A percentile compares a stretch with the other conserved stretches of the same genome.
Evolutionary conservation across 805 yeast genomes (phyloP).

Genomic region (Yarrowia porcina): DNA sequence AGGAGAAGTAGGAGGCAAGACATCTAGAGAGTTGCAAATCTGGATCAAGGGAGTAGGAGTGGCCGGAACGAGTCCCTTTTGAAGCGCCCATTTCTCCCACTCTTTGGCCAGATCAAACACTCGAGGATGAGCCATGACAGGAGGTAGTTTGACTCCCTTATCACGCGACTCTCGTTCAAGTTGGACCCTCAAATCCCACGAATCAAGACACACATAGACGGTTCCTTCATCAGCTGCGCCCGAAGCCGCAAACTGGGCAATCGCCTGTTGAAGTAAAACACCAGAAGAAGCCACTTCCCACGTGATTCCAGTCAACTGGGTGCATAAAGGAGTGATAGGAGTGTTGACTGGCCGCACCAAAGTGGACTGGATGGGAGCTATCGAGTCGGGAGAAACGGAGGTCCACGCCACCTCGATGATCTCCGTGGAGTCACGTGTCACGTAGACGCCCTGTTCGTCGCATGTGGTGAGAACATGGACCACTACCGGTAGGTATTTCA

Average conservation of each 20-base stretch:
- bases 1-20: conserved; percentile 40
- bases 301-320: conserved; percentile 50
- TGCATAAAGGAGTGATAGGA: conserved; percentile 53
- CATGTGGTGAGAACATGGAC: conserved; percentile 62
- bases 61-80: background rate
- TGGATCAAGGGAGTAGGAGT: conserved; percentile 46
- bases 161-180: conserved; percentile 80
- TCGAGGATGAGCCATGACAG: conserved; percentile 69
- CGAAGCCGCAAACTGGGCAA: conserved; percentile 50
- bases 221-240: background rate
- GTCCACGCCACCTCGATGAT: conserved; percentile 67
- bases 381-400: conserved; percentile 52
- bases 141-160: conserved; percentile 65
- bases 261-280: conserved; percentile 60
- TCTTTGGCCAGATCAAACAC: conserved; percentile 75
- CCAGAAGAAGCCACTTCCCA: conserved; percentile 62
- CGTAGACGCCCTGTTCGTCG: conserved; percentile 58
- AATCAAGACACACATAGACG: conserved; percentile 57
- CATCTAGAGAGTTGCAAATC: conserved; percentile 35
- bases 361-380: conserved; percentile 43
- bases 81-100: conserved; percentile 62
- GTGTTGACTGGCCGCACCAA: conserved; percentile 61
- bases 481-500: conserved; percentile 53
- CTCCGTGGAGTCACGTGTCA: conserved; percentile 65
- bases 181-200: conserved; percentile 73